Evolutionary conservation across 208 protist genomes (phyloP), one percentile per base, ranked within the genome.

Genomic region (Wallacemonas rigidus): DNA sequence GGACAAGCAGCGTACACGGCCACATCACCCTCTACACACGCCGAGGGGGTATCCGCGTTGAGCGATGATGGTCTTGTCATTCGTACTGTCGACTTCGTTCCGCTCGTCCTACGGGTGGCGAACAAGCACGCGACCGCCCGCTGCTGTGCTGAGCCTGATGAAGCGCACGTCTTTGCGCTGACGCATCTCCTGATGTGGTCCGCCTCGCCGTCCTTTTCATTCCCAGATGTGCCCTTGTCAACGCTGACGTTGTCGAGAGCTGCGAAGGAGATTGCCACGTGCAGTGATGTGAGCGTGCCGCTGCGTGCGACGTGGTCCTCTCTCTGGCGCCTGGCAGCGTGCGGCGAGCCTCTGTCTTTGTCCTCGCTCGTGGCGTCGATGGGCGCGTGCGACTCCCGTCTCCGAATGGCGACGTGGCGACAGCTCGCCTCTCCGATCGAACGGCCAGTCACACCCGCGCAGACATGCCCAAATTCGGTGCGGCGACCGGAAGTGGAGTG

Each of bases 351-450:
- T 9, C 4, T 65, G 43, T 3, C 36, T 3, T 41, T 65, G 4
- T 3, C 41, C 3, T 6, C 40, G 43, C 60, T 65, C 6, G 43
- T 48, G 12, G 17, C 60, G 3, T 50, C 60, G 60, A 45, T 65
- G 60, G 40, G 40, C 40, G 9, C n/a, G 12, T 38, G 7, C 60
- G 60, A 65, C 40, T 65, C 60, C 6, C 3, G 60, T 15, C 41
- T 65, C 9, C 60, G 60, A 38, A 38, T 51, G 40, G 60, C 60
- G 15, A 65, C 60, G 40, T 65, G 60, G 60, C n/a, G 7, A 44
- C 60, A 51, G 43, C 60, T 65, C 8, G 60, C 60, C 8, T 65
- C 60, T 3, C 60, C 60, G 8, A 17, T 65, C 17, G 60, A 65
- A 41, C 60, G 60, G n/a, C 60, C 38, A 11, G 47, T 50, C 40